Evolutionary conservation across 202 grass and related monocot species (phyloP).

Genomic region (Panicum hallii): DNA sequence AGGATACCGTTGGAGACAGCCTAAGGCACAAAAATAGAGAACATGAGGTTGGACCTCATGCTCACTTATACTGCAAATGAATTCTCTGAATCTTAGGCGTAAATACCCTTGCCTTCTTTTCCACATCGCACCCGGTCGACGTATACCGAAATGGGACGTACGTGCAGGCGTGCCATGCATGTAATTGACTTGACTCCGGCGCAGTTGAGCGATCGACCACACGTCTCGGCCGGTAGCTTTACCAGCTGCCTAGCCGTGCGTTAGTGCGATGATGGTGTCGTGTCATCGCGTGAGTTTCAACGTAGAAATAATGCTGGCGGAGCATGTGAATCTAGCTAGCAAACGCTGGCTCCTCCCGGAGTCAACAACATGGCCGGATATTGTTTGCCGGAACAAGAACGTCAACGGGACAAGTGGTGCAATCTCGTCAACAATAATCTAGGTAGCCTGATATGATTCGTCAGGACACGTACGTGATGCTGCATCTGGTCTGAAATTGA

Average conservation of each 20-base stretch:
- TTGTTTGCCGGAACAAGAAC: conserved; percentile 29
- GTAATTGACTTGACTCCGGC: conserved; percentile 36
- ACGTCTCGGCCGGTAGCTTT: conserved; percentile 27
- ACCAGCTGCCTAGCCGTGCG: not conserved
- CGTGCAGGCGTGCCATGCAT: conserved; percentile 10
- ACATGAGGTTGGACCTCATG: too few species aligned
- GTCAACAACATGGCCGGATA: conserved; percentile 31
- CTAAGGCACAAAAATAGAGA: too few species aligned
- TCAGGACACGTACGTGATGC: conserved; percentile 3
- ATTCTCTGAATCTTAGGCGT: too few species aligned
- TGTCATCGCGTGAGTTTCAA: conserved; percentile 6
- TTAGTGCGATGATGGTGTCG: conserved; percentile 28
- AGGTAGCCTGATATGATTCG: not conserved
- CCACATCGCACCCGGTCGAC: too few species aligned
- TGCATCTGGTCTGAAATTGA: not conserved
- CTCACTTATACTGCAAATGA: too few species aligned
- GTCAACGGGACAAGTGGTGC: conserved; percentile 39
- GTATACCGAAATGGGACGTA: conserved; percentile 18
- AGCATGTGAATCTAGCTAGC: conserved; percentile 12
- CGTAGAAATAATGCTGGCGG: conserved; percentile 20
- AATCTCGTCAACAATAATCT: conserved; percentile 1
- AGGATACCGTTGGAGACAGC: too few species aligned
- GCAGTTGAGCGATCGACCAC: not conserved
- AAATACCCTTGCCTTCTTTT: too few species aligned
- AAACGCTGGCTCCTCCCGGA: not conserved